Conservation (phyloP, 306 rosid species). For the Spatholobus suberectus region DNA sequence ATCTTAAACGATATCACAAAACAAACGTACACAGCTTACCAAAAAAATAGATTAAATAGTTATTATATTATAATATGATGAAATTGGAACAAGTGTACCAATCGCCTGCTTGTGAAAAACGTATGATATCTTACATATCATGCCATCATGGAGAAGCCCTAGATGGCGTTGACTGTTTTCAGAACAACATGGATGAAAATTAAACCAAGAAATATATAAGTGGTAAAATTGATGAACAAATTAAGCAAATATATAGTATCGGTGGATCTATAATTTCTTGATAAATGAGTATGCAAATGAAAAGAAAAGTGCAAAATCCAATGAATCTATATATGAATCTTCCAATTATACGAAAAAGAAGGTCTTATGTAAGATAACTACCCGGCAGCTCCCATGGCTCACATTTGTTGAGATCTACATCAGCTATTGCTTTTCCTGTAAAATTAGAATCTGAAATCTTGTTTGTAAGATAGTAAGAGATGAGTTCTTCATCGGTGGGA, state of each 20-base stretch:
- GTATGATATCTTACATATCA: background rate
- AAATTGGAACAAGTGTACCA: background rate
- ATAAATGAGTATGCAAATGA: background rate
- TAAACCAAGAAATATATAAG: background rate
- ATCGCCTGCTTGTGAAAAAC: background rate
- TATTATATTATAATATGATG: background rate
- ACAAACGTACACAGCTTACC: background rate
- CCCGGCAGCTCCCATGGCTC: slow-evolving; percentile 99
- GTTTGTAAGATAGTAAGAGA: slow-evolving; percentile 76
- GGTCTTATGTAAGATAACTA: background rate
- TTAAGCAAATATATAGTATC: background rate
- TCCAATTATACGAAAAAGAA: background rate
- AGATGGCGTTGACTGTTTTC: slow-evolving; percentile 11
- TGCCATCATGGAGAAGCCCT: slow-evolving; percentile 34
- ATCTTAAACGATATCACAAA: slow-evolving; percentile 23
- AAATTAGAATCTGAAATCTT: slow-evolving; percentile 74
- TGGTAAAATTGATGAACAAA: background rate
- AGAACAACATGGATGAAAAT: background rate
- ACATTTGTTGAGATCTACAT: slow-evolving; percentile 94
- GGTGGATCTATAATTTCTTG: slow-evolving; percentile 10
- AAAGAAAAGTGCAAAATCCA: background rate
- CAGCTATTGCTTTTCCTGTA: slow-evolving; percentile 77
- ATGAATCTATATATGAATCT: background rate
- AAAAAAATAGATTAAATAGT: background rate
- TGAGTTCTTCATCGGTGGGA: slow-evolving; percentile 89